Percentiles rank a stretch among this genome's conserved stretches.
Conservation (phyloP, 2,329 filamentous ascomycete species). For the Tolypocladium tropicale region DNA sequence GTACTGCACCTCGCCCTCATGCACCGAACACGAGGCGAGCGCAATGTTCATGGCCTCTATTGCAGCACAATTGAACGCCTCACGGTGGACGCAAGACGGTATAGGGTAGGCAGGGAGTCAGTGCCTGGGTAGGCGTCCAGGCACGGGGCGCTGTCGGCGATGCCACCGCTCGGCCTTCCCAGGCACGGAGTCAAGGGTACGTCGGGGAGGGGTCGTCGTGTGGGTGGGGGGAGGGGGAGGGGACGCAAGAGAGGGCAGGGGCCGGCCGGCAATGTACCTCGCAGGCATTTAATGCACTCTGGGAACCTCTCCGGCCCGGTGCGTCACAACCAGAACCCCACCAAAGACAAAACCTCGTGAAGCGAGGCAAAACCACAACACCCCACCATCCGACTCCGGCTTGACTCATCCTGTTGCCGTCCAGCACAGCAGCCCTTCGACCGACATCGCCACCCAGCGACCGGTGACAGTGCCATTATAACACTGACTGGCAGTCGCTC, state of each 20-base stretch:
- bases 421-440: background rate
- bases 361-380: background rate
- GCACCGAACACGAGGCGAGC: too few species aligned
- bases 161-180: too few species aligned
- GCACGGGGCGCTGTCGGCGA: too few species aligned
- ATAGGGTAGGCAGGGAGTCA: background rate
- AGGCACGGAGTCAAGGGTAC: too few species aligned
- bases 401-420: background rate
- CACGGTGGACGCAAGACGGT: background rate
- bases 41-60: too few species aligned
- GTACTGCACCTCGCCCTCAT: background rate
- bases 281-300: background rate
- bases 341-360: background rate
- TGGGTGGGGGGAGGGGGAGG: background rate
- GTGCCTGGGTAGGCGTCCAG: too few species aligned
- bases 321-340: background rate
- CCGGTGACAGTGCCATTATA: background rate
- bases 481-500: background rate
- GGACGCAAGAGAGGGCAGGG: background rate
- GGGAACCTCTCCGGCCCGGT: background rate
- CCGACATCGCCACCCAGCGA: background rate
- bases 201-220: background rate
- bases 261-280: background rate
- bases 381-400: background rate
- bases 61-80: background rate